Conservation (phyloP, 352 stramenopile species). For the Globisporangium cederbergense region DNA sequence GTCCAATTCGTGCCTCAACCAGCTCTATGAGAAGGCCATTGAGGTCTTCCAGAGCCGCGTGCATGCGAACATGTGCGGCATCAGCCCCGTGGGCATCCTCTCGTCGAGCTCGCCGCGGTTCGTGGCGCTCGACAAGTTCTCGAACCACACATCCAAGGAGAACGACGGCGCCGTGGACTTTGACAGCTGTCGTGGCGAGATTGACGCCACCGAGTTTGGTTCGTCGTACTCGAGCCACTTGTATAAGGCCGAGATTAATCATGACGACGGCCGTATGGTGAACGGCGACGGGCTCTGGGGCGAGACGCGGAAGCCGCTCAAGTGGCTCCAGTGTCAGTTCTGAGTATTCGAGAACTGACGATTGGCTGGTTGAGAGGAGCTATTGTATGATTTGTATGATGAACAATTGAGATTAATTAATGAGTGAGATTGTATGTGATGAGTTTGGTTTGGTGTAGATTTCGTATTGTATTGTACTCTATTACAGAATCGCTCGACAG, state of each 20-base stretch:
- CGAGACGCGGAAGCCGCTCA: constrained; percentile 35
- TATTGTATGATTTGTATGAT: too few species aligned
- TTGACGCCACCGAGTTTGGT: constrained; percentile 15
- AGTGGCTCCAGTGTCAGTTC: constrained; percentile 45
- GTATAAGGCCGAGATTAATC: constrained; percentile 40
- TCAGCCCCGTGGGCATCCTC: constrained; percentile 23
- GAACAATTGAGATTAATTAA: too few species aligned
- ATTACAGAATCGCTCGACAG: background rate
- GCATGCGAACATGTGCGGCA: constrained; percentile 25
- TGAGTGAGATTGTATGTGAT: background rate
- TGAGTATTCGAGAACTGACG: constrained; percentile 7
- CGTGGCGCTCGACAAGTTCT: constrained; percentile 17
- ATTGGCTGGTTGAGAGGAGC: too few species aligned
- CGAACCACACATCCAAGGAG: constrained; percentile 19
- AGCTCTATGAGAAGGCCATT: constrained; percentile 13
- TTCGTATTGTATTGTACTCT: background rate
- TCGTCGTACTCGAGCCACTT: constrained; percentile 16
- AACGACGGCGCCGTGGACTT: constrained; percentile 39
- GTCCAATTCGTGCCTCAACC: constrained; percentile 2
- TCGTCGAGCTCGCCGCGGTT: constrained; percentile 19
- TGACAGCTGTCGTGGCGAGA: constrained; percentile 20
- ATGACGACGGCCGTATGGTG: constrained; percentile 27
- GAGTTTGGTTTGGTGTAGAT: background rate
- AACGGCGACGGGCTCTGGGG: constrained; percentile 34
- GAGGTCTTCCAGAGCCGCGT: constrained; percentile 7